Evolutionary conservation across 2,329 filamentous ascomycete species (phyloP).

Genomic region (Didymellaceae sp.): DNA sequence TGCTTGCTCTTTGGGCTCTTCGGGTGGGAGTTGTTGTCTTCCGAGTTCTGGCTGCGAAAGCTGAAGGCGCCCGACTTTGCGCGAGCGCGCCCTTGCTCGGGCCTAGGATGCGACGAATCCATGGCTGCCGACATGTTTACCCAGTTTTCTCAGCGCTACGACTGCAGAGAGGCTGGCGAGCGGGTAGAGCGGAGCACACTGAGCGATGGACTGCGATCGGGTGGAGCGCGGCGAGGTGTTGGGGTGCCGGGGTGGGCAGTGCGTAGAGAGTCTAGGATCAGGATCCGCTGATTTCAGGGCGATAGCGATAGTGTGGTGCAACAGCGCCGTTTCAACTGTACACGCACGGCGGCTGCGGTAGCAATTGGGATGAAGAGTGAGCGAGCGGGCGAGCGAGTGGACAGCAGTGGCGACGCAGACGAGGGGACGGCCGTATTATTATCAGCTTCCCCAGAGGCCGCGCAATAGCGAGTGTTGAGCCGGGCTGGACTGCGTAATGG

Average conservation of each 20-base stretch:
- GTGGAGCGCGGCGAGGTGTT: slow-evolving; percentile 22
- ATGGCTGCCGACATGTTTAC: slow-evolving; percentile 34
- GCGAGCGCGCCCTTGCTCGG: slow-evolving; percentile 41
- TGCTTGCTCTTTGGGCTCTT: slow-evolving; percentile 40
- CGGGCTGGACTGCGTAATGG: slow-evolving; percentile 14
- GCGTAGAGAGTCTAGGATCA: too few species aligned
- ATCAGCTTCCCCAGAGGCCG: slow-evolving; percentile 6
- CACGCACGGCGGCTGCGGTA: neutral
- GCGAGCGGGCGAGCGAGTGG: neutral
- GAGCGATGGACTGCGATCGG: slow-evolving; percentile 19
- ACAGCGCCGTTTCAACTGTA: slow-evolving; percentile 2
- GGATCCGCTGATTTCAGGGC: slow-evolving; percentile 16
- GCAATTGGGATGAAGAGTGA: neutral
- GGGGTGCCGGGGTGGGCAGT: slow-evolving; percentile 25
- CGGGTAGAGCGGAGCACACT: slow-evolving; percentile 32
- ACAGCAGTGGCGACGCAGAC: neutral
- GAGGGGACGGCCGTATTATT: neutral
- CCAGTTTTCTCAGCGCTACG: slow-evolving; percentile 31
- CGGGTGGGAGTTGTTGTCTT: slow-evolving; percentile 34
- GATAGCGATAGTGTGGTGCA: slow-evolving; percentile 26
- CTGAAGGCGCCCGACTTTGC: slow-evolving; percentile 56
- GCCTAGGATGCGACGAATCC: slow-evolving; percentile 27
- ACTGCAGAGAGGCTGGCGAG: slow-evolving; percentile 27
- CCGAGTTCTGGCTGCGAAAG: slow-evolving; percentile 68
- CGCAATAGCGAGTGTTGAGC: slow-evolving; percentile 17